A percentile compares a stretch with the other conserved stretches of the same genome.
Conservation (phyloP, 116 monocot species). For the Cymodocea nodosa region DNA sequence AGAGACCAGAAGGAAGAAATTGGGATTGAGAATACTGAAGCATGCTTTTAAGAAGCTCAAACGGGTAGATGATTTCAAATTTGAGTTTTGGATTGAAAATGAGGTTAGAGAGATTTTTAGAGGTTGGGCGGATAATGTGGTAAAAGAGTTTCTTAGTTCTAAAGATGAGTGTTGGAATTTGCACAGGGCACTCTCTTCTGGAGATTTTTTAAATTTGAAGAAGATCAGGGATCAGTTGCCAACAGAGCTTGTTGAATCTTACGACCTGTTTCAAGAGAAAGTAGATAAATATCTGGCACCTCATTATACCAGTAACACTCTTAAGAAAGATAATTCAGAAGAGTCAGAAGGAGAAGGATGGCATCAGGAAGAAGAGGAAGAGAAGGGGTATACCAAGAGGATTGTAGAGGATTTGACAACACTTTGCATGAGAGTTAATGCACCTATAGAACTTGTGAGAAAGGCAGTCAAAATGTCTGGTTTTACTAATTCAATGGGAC, state of each 20-base stretch:
- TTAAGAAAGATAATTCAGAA: constrained; percentile 7
- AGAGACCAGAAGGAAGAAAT: constrained; percentile 78
- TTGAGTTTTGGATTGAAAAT: constrained; percentile 46
- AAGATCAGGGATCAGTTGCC: constrained; percentile 59
- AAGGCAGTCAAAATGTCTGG: constrained; percentile 64
- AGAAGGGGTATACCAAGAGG: constrained; percentile 54
- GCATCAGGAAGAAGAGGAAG: constrained; percentile 36
- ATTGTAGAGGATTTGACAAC: constrained; percentile 80
- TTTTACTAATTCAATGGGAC: constrained; percentile 87
- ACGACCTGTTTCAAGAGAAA: constrained; percentile 64
- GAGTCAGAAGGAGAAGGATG: constrained; percentile 6
- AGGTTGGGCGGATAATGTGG: constrained; percentile 57
- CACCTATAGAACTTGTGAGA: constrained; percentile 71
- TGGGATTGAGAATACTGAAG: constrained; percentile 68
- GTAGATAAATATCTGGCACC: constrained; percentile 65
- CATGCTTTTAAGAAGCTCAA: constrained; percentile 72
- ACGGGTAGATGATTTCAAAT: constrained; percentile 29
- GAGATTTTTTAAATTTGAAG: constrained; percentile 69
- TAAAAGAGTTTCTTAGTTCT: constrained; percentile 42
- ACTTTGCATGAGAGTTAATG: constrained; percentile 61
- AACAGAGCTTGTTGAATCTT: constrained; percentile 18
- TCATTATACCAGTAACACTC: constrained; percentile 2
- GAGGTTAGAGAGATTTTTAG: constrained; percentile 58
- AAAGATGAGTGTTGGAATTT: constrained; percentile 50
- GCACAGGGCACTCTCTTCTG: constrained; percentile 56